These are phyloP conservation scores for Pseudocercospora ulei DNA, from an alignment of 2,329 filamentous ascomycete genomes.

Conservation along the genomic window DNA sequence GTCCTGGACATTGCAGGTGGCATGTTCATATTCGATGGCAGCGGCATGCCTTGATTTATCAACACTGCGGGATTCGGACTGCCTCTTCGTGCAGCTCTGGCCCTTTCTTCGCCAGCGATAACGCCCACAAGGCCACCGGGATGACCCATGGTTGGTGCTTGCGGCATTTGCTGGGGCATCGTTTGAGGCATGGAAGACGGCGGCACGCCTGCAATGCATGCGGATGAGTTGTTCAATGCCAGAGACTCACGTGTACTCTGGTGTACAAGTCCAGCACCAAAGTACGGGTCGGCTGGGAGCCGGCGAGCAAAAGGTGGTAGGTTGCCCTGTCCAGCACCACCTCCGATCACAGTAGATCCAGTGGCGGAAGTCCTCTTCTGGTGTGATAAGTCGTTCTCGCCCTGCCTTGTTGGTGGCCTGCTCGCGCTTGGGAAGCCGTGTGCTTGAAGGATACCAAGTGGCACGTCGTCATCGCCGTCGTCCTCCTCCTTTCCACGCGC, in stretches of 20 bases:
- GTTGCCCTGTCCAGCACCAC: slow-evolving; percentile 40
- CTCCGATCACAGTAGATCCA: slow-evolving; percentile 44
- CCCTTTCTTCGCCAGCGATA: slow-evolving; percentile 74
- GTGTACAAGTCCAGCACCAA: slow-evolving; percentile 66
- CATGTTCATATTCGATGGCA: slow-evolving; percentile 30
- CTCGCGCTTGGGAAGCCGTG: slow-evolving; percentile 78
- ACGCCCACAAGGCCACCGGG: slow-evolving; percentile 77
- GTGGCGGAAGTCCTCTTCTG: slow-evolving; percentile 41
- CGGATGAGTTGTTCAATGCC: slow-evolving; percentile 45
- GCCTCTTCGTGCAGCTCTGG: slow-evolving; percentile 64
- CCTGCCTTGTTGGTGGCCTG: slow-evolving; percentile 60
- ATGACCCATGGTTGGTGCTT: slow-evolving; percentile 38
- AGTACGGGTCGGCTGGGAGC: slow-evolving; percentile 75
- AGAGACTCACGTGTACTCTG: slow-evolving; percentile 64
- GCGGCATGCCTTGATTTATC: slow-evolving; percentile 23
- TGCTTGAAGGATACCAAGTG: slow-evolving; percentile 73
- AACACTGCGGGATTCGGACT: slow-evolving; percentile 53
- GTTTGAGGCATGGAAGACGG: slow-evolving; percentile 18
- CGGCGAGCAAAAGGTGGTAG: slow-evolving; percentile 75
- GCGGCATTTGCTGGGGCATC: slow-evolving; percentile 14
- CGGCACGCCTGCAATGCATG: slow-evolving; percentile 35
- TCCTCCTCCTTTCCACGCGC: slow-evolving; percentile 37
- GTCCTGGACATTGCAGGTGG: slow-evolving; percentile 29
- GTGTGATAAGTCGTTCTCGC: slow-evolving; percentile 47
- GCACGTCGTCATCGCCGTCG: slow-evolving; percentile 79